phyloP scores from a whole-genome alignment of 805 yeast genomes.

The Candida boleticola region DNA sequence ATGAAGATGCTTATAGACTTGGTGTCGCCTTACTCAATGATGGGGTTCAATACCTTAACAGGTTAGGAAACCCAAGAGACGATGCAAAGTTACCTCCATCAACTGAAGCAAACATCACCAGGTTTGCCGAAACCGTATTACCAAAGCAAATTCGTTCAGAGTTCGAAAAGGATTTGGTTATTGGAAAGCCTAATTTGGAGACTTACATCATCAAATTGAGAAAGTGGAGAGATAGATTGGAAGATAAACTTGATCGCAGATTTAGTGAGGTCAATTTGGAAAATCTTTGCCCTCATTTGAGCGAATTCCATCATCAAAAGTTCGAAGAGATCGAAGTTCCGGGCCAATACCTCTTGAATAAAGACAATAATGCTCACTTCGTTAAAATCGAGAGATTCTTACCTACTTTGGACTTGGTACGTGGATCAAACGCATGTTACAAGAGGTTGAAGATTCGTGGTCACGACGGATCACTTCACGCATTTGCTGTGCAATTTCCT shows the following conservation, averaged over 20 bases:
- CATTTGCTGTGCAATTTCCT: constrained; percentile 96
- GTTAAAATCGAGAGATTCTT: constrained; percentile 90
- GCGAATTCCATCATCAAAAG: constrained; percentile 97
- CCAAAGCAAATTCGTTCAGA: constrained; percentile 87
- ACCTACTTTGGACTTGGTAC: constrained; percentile 81
- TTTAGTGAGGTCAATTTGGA: constrained; percentile 80
- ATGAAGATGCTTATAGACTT: constrained; percentile 92
- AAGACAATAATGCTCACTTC: constrained; percentile 87
- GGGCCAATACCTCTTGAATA: constrained; percentile 88
- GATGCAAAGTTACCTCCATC: constrained; percentile 87
- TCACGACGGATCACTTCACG: constrained; percentile 86
- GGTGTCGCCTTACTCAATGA: constrained; percentile 91
- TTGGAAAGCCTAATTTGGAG: constrained; percentile 84
- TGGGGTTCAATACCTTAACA: constrained; percentile 85
- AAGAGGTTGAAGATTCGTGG: constrained; percentile 88
- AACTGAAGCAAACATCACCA: constrained; percentile 81
- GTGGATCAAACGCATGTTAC: constrained; percentile 89
- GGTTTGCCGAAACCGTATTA: constrained; percentile 89
- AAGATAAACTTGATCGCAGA: constrained; percentile 85
- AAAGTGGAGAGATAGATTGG: constrained; percentile 90
- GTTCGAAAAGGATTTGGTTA: constrained; percentile 87
- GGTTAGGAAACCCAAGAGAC: constrained; percentile 82
- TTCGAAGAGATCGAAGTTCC: constrained; percentile 98
- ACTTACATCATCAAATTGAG: constrained; percentile 79
- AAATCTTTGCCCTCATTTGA: constrained; percentile 87